Evolutionary conservation across 441 rosid genomes (phyloP).

Genomic region (Biscutella laevigata): DNA sequence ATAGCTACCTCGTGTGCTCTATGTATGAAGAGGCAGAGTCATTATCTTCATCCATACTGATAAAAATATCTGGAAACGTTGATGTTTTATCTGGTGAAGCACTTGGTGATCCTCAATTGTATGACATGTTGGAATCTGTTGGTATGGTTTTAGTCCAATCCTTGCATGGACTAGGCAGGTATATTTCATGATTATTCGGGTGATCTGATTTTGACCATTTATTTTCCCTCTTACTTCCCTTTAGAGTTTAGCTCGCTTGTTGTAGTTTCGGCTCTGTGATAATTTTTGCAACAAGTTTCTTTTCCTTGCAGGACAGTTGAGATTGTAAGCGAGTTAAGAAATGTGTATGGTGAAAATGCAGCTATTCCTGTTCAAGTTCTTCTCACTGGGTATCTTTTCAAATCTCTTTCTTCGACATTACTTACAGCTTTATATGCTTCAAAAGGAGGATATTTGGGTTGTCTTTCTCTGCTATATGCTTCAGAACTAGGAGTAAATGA

Average conservation of each 20-base stretch:
- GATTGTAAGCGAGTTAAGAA: conserved; percentile 51
- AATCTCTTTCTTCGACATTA: not conserved
- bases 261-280: conserved; percentile 7
- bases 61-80: conserved; percentile 17
- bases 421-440: not conserved
- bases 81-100: conserved; percentile 12
- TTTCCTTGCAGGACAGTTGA: conserved; percentile 47
- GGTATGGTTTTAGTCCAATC: conserved; percentile 89
- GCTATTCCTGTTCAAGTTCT: conserved; percentile 71
- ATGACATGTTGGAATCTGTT: conserved; percentile 53
- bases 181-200: not conserved
- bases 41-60: conserved; percentile 43
- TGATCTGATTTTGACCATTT: not conserved
- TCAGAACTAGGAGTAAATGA: not conserved
- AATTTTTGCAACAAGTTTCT: not conserved
- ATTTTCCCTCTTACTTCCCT: not conserved
- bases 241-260: not conserved
- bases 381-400: conserved; percentile 49
- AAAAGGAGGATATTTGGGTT: not conserved
- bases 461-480: not conserved
- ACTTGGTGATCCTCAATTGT: conserved; percentile 26
- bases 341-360: conserved; percentile 37
- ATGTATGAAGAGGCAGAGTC: conserved; percentile 68
- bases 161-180: conserved; percentile 59
- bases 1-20: conserved; percentile 67